Conservation (phyloP, 495 filamentous ascomycete species). For the Penicillium longicatenatum region DNA sequence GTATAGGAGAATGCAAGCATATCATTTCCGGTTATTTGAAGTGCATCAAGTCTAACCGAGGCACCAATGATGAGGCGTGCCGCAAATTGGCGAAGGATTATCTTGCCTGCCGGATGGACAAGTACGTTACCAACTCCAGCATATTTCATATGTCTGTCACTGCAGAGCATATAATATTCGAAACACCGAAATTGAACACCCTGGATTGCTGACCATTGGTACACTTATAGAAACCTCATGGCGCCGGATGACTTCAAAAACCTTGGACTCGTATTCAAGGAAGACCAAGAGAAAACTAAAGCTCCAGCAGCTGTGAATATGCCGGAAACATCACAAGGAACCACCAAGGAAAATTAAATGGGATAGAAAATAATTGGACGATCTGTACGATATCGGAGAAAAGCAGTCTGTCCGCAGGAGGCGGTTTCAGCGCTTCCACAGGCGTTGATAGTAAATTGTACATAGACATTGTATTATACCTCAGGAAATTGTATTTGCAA, state of each 20-base stretch:
- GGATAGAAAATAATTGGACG: background rate
- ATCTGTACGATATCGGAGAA: constrained; percentile 26
- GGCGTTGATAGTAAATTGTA: constrained; percentile 18
- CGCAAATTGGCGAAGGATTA: constrained; percentile 84
- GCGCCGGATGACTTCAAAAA: constrained; percentile 92
- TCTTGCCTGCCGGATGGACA: constrained; percentile 89
- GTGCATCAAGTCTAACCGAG: constrained; percentile 79
- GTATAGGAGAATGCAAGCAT: constrained; percentile 85
- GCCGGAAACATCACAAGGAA: constrained; percentile 7
- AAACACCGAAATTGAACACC: background rate
- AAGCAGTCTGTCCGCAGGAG: constrained; percentile 6
- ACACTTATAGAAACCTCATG: constrained; percentile 78
- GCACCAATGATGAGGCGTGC: constrained; percentile 84
- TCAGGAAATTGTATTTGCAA: background rate
- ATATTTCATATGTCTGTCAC: background rate
- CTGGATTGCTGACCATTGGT: constrained; percentile 10
- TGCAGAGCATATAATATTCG: background rate
- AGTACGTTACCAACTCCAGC: constrained; percentile 52
- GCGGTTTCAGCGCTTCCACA: constrained; percentile 15
- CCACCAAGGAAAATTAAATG: constrained; percentile 6
- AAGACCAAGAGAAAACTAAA: constrained; percentile 25
- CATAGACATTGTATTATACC: constrained; percentile 21
- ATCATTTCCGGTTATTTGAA: constrained; percentile 80
- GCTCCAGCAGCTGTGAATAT: constrained; percentile 2
- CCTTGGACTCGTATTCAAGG: constrained; percentile 72